Conservation (phyloP, 352 stramenopile species). For the Halophytophthora batemanensis region DNA sequence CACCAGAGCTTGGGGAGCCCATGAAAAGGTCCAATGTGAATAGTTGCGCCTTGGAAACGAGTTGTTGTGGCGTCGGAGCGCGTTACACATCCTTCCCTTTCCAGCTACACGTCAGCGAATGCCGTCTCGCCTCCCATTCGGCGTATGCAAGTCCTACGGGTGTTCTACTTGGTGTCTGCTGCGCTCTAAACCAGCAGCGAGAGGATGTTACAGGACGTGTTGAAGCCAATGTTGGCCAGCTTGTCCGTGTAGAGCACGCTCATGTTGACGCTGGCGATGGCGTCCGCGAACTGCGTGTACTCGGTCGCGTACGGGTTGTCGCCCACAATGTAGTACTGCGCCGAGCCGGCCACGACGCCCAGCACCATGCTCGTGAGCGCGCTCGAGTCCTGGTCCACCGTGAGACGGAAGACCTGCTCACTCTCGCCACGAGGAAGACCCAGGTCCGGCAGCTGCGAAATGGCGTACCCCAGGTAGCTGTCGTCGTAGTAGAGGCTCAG, state of each 20-base stretch:
- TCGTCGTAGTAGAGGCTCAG: constrained; percentile 63
- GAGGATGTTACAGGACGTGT: constrained; percentile 34
- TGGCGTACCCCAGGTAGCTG: constrained; percentile 58
- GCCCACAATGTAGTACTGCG: constrained; percentile 56
- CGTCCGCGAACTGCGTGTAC: constrained; percentile 34
- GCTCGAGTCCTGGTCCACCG: constrained; percentile 30
- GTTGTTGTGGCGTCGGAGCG: too few relatives aligned
- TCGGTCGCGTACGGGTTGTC: constrained; percentile 46
- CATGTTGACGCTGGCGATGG: constrained; percentile 50
- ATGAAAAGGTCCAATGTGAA: too few relatives aligned
- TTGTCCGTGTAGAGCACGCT: constrained; percentile 61
- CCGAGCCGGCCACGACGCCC: constrained; percentile 28
- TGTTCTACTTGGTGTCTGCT: too few relatives aligned
- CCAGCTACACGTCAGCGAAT: too few relatives aligned
- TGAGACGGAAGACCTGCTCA: constrained; percentile 47
- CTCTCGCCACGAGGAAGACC: constrained; percentile 48
- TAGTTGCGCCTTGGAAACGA: too few relatives aligned
- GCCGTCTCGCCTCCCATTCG: too few relatives aligned
- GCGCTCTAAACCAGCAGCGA: constrained; percentile 28
- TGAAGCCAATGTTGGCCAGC: constrained; percentile 33
- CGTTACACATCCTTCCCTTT: too few relatives aligned
- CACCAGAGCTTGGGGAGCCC: too few relatives aligned
- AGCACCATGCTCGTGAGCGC: constrained; percentile 38
- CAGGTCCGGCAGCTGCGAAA: constrained; percentile 38
- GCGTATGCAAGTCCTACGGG: too few relatives aligned